Evolutionary conservation across 768 basidiomycete genomes (phyloP), one percentile per base, ranked within the genome.

Genomic region (Panaeolus papilionaceus): DNA sequence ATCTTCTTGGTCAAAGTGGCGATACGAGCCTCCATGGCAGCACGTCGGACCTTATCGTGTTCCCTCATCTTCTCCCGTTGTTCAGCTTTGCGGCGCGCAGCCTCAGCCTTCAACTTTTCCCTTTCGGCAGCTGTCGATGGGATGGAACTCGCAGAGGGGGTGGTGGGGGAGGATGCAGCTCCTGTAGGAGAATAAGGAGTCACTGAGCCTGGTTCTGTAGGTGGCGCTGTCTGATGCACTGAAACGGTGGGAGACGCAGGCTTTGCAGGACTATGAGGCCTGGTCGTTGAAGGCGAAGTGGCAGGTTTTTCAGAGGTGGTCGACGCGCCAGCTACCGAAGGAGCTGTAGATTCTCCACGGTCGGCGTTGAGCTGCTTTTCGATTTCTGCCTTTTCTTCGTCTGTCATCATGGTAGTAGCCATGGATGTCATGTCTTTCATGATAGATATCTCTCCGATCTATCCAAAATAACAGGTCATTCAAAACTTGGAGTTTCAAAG

Each of bases 361-460:
- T 64, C 40, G 63, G 65, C 39, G 67, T 85, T 88, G 76, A 90
- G 84, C 68, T 90, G 89, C 67, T 86, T 88, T 79, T 95, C 93
- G 69, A 95, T 85, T 70, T 94, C 95, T 11, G 90, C 91, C 78
- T 91, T 92, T 74, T 98, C 97, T 74, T 98, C 98, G 6, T 96
- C 95, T 0, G 91, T 88, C 88, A 95, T 92, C 83, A 95, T 92
- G 5, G 92, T 92, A 39, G 90, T 87, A 14, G 95, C 92, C 28
- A 93, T 88, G 39, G 88, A 87, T 26, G 93, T 90, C 91, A 95
- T 93, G 71, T 94, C 94, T 75, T 96, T 98, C 89, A 98, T 95
- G 44, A 98, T 84, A 6, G 92, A 91, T 65, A 99, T 96, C 82
- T 98, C 97, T 67, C 97, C 97, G 69, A 99, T 97, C 96, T 98